Evolutionary conservation across 257 asterid genomes (phyloP), one percentile per base, ranked within the genome.

Genomic region (Plantago ovata): DNA sequence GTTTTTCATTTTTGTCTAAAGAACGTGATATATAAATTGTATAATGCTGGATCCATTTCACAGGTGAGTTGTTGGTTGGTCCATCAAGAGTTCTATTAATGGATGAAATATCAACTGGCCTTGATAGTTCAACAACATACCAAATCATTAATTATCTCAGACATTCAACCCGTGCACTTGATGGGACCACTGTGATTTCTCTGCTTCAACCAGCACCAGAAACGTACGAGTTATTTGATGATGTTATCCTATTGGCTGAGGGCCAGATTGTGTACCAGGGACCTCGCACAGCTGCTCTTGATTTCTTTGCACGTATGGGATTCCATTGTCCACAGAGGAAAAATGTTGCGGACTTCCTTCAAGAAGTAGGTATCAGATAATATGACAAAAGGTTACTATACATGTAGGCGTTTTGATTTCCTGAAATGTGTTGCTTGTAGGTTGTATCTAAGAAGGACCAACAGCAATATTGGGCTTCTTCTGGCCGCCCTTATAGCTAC

Each of bases 121-220:
- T 92, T 60, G 98, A 92, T 73, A 92, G 96, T 73, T 80, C 96
- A 49, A 92, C 96, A 33, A 88, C 98, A 12, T 83, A 76, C 75
- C 90, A 88, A 68, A 84, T 92, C 70, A 67, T 92, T 60, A 82
- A 84, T 69, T 92, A 85, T 70, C 93, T 92, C 36, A 69, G 70
- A 78, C 93, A 88, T 77, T 84, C 93, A 20, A 81, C 96, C 62
- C 77, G 68, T 67, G 89, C 89, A 23, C 85, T 91, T 42, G 94
- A 82, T 68, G 95, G 84, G 67, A 88, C 96, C 46, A 77, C 91
- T 22, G 74, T 92, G 55, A 75, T 92, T 75, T 77, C 96, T 69
- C 82, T 92, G 63, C 96, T 92, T 79, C 98, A 92, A 77, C 98
- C 98, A 62, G 85, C 96, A 59, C 98, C 98, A 21, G 98, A 92